These are phyloP conservation scores for Venturia pyrina DNA, from an alignment of 2,329 filamentous ascomycete species.

Conservation along the genomic window DNA sequence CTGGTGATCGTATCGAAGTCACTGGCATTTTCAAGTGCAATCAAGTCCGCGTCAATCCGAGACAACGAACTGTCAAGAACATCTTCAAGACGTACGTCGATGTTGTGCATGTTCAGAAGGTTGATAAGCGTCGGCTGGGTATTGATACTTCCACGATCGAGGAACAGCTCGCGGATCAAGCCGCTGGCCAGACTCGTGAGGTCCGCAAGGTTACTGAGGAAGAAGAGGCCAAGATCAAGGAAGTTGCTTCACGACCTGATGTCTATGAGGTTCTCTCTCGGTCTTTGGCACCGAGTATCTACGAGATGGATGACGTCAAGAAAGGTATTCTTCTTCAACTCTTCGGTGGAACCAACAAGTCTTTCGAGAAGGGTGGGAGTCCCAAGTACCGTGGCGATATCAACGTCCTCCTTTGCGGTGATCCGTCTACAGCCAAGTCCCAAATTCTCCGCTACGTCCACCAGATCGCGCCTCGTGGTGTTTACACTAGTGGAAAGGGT, in stretches of 20 bases:
- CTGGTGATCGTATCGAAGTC: slow-evolving; percentile 88
- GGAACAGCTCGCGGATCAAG: slow-evolving; percentile 64
- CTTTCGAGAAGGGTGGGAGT: slow-evolving; percentile 90
- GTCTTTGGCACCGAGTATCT: slow-evolving; percentile 88
- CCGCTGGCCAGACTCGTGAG: slow-evolving; percentile 66
- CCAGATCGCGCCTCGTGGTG: slow-evolving; percentile 86
- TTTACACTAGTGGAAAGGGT: slow-evolving; percentile 68
- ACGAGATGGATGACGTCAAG: slow-evolving; percentile 98
- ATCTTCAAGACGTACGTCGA: slow-evolving; percentile 98
- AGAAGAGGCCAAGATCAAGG: slow-evolving; percentile 80
- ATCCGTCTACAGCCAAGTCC: slow-evolving; percentile 93
- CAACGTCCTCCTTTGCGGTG: slow-evolving; percentile 91
- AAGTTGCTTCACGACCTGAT: slow-evolving; percentile 68
- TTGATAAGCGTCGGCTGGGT: slow-evolving; percentile 89
- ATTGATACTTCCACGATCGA: slow-evolving; percentile 84
- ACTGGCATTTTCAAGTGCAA: slow-evolving; percentile 96
- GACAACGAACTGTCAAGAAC: slow-evolving; percentile 84
- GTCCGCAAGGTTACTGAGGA: slow-evolving; percentile 73
- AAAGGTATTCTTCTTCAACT: slow-evolving; percentile 95
- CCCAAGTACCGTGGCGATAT: slow-evolving; percentile 96
- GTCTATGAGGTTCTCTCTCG: slow-evolving; percentile 88
- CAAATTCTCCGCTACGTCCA: slow-evolving; percentile 91
- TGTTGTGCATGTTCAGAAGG: slow-evolving; percentile 89
- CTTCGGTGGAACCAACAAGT: slow-evolving; percentile 96
- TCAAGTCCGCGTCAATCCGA: slow-evolving; percentile 85